Evolutionary conservation across 345 rosid genomes (phyloP), one percentile per base, ranked within the genome.

Genomic region (Gossypium australe): DNA sequence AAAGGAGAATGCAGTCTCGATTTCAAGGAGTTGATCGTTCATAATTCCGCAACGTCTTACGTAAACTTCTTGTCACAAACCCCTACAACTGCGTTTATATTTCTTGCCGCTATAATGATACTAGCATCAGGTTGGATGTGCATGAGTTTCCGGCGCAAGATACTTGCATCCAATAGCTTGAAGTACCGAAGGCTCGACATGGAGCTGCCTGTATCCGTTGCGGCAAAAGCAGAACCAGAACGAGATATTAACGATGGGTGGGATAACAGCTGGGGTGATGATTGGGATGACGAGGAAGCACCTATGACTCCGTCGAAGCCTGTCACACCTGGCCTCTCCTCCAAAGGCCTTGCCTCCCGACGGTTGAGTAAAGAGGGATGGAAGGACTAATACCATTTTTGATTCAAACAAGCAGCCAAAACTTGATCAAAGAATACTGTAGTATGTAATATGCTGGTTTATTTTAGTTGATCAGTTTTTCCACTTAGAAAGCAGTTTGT

Each of bases 201-300:
- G 87, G 92, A 84, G 73, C 75, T 93, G 70, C 94, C 97, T 2
- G 81, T 86, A 34, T 79, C 89, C 0, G 78, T 20, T 57, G 73
- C 22, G 9, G 55, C 11, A 24, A 83, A 81, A 68, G n/a, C 80
- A 44, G 88, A 84, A 11, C 66, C 72, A 44, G 88, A 84, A 11
- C 66, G 70, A 0, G 83, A 79, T 41, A 47, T n/a, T 22, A 71
- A 76, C 65, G 88, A 88, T n/a, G 94, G 89, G 56, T 90, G 97
- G 94, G 84, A 93, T 70, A 82, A 85, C 76, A 83, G 80, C n/a
- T 93, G 97, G 97, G 92, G 68, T 63, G 48, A 93, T 78, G 87
- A 79, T 79, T 93, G 94, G 97, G 97, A 79, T 2, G 95, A 88
- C 5, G 94, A 90, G 77, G 94, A 93, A 77, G 89, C 91, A 17